Base-by-base conservation (phyloP, 2,329 filamentous ascomycete species). In the Aspergillus novoparasiticus region DNA sequence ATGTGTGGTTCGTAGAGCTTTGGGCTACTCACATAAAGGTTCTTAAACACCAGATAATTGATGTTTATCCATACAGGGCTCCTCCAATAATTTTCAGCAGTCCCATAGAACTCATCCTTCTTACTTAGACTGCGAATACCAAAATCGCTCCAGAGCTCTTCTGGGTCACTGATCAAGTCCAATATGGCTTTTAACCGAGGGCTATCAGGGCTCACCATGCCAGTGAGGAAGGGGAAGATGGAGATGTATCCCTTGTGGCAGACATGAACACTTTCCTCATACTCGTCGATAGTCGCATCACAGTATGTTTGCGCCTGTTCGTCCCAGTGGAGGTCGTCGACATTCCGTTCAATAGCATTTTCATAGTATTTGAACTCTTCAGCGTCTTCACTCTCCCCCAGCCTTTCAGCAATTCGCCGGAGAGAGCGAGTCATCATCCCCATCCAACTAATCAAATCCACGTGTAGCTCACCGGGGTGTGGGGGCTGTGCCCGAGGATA, bases 241-340 rank as follows among this genome's bases (percentile, higher is more conserved):
- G 92, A 95, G 69, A 98, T 88, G 74, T 99, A 99, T 23, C 95
- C 95, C 79, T 96, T 97, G 82, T 98, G 95, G 81, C 95, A 99
- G 48, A 97, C 92, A 23, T 95, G 89, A 41, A 85, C 79, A 72
- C 92, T 89, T 80, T 99, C 95, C 78, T 99, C 95, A 74, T 92
- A 99, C 64, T 93, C 93, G 72, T 99, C 94, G 64, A 99, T 91
- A 0, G 93, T 97, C 1, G 93, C 93, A 76, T 99, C 95, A 76
- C 95, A 99, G 82, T 93, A 99, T 66, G 90, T 91, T 61, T 92
- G 88, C 4, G 89, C 86, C 70, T 89, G 85, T 60, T 92, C 86
- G 21, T 90, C 91, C 95, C 95, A 99, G 80, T 99, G 95, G 45
- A 99, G 85, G 74, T 97, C 93, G 70, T 95, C 90, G 54, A 98